A percentile compares a stretch with the other conserved stretches of the same genome.
Conservation (phyloP, 2,329 filamentous ascomycete species). For the Ophiostoma australiae region DNA sequence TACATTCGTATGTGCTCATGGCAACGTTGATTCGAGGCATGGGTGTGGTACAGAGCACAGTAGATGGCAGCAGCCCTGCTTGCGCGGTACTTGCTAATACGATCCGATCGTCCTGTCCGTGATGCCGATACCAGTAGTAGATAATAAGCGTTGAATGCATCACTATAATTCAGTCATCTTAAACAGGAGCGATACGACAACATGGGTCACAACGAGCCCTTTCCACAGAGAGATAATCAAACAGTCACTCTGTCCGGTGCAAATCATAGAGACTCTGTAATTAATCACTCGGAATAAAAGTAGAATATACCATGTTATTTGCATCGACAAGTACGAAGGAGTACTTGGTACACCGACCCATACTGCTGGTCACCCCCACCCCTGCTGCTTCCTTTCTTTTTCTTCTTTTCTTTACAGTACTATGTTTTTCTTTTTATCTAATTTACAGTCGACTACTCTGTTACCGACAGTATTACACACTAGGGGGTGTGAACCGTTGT, state of each 20-base stretch:
- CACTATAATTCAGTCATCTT: no score
- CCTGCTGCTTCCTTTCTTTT: background rate
- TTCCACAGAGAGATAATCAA: no score
- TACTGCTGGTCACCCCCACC: constrained; percentile 6
- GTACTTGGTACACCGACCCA: background rate
- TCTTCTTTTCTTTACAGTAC: background rate
- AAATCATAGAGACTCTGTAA: background rate
- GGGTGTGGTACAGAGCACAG: background rate
- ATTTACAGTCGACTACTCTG: background rate
- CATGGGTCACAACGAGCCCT: background rate
- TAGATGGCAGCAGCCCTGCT: background rate
- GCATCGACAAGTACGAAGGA: background rate
- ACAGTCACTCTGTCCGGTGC: no score
- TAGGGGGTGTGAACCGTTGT: constrained; percentile 5
- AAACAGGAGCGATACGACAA: background rate
- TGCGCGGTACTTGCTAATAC: no score
- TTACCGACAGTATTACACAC: background rate
- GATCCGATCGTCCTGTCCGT: no score
- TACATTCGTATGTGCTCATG: background rate
- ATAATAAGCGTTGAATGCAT: no score
- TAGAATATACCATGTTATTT: background rate
- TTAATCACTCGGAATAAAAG: background rate
- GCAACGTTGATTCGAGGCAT: background rate
- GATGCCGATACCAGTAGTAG: no score
- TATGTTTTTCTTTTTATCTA: background rate